Base-by-base conservation (phyloP, 371 early-diverging fungal genomes). In the Mortierella sp. region DNA sequence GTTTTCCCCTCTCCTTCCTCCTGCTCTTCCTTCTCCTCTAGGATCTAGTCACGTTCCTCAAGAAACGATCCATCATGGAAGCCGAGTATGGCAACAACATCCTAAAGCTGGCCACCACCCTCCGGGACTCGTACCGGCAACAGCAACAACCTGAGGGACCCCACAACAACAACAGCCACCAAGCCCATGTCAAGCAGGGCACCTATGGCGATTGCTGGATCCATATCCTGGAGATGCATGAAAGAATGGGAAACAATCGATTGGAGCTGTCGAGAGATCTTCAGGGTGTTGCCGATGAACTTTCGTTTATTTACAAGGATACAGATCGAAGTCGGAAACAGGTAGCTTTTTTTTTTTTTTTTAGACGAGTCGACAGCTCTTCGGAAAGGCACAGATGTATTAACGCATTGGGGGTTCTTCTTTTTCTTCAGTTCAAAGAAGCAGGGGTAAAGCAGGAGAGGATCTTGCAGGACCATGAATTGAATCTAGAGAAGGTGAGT, bases 281-380 rank as follows among this genome's bases (percentile, higher is more conserved):
- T 46, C 64, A 81, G 3, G 90, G 90, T 44, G 82, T 91, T 21
- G 85, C 91, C 18, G 94, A 94, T 18, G 92, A 93, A 52, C 75
- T 94, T 28, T 80, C 83, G 29, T 72, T 88, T 6, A 76, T 91
- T n/a, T 84, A 83, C 70, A 95, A 92, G 81, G 92, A 94, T 62
- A 92, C 90, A 12, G 95, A 94, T 67, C 84, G 91, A 37, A 87
- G 87, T 53, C 85, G 95, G 62, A 94, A 94, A 74, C 90, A 92
- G 83, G 93, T 92, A 72, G 12, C 37, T 9, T 37, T 9, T 9
- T 5, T 37, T 9, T 9, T 9, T 37, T 9, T 37, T 37, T 37
- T 3, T 9, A 5, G 3, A 9, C 9, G 37, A 37, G 9, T 5
- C 3, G 37, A 37, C 37, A 9, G 3, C 5, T 37, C 3, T 37